Conservation (phyloP, 805 yeast species). For the Candida ascalaphidarum region DNA sequence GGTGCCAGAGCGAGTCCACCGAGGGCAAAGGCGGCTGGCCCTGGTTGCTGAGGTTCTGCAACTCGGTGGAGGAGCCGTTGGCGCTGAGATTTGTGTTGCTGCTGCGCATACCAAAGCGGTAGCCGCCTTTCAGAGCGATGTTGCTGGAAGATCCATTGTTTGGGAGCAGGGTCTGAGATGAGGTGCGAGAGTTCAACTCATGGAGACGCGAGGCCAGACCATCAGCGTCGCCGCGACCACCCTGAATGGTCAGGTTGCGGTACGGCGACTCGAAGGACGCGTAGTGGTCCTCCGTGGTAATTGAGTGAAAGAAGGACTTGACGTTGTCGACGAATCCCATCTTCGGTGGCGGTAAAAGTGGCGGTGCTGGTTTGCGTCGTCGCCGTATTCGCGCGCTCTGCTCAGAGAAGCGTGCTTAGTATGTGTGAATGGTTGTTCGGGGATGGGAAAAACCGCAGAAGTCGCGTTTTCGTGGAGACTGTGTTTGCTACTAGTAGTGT, state of each 20-base stretch:
- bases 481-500: no score
- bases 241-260: constrained; percentile 5
- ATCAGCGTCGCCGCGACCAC: constrained; percentile 8
- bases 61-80: constrained; percentile 23
- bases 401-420: no score
- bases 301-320: constrained; percentile 36
- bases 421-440: no score
- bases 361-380: no score
- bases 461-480: no score
- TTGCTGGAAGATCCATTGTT: constrained; percentile 8
- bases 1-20: constrained; percentile 34
- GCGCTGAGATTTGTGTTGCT: constrained; percentile 24
- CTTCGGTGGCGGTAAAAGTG: no score
- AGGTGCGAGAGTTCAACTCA: constrained; percentile 21
- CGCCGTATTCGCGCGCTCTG: no score
- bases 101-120: constrained; percentile 37
- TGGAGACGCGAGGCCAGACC: constrained; percentile 25
- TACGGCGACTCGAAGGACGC: constrained; percentile 39
- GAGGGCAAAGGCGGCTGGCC: constrained; percentile 15
- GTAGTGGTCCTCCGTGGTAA: constrained; percentile 52
- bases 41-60: constrained; percentile 34
- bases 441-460: no score
- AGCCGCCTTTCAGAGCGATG: constrained; percentile 24
- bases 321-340: constrained; percentile 32
- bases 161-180: constrained; percentile 19